Percentiles rank a stretch among this genome's conserved stretches.
These are phyloP conservation scores for Lipomyces starkeyi DNA, from an alignment of 805 yeast genomes.

Conservation along the genomic window DNA sequence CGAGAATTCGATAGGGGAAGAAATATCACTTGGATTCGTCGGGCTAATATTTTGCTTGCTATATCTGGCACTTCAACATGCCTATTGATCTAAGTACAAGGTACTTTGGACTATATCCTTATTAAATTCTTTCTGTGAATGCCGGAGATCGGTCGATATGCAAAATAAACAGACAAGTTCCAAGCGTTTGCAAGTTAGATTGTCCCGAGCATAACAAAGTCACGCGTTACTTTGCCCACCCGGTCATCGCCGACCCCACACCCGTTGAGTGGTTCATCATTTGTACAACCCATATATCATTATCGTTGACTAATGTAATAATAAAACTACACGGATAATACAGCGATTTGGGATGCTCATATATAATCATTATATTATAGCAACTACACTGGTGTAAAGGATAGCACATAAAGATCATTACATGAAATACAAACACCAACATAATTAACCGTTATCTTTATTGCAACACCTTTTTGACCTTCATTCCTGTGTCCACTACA, in stretches of 20 bases:
- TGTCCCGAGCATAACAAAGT: too few species aligned
- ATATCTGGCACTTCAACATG: not conserved
- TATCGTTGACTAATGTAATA: not conserved
- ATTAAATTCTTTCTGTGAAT: not conserved
- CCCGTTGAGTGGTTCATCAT: too few species aligned
- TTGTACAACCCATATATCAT: not conserved
- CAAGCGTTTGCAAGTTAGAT: too few species aligned
- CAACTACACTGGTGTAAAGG: not conserved
- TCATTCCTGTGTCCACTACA: not conserved
- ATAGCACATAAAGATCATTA: not conserved
- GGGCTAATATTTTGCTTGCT: not conserved
- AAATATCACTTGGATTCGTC: not conserved
- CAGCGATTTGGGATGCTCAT: not conserved
- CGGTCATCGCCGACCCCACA: too few species aligned
- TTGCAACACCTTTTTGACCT: not conserved
- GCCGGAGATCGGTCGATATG: not conserved
- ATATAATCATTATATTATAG: not conserved
- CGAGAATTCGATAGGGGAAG: not conserved
- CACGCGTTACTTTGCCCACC: too few species aligned
- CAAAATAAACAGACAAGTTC: too few species aligned
- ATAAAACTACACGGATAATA: not conserved
- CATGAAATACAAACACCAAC: not conserved
- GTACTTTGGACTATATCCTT: not conserved
- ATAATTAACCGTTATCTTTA: not conserved
- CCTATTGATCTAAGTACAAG: not conserved